Evolutionary conservation across 2,329 filamentous ascomycete species (phyloP).

Genomic region (Macroventuria anomochaeta): DNA sequence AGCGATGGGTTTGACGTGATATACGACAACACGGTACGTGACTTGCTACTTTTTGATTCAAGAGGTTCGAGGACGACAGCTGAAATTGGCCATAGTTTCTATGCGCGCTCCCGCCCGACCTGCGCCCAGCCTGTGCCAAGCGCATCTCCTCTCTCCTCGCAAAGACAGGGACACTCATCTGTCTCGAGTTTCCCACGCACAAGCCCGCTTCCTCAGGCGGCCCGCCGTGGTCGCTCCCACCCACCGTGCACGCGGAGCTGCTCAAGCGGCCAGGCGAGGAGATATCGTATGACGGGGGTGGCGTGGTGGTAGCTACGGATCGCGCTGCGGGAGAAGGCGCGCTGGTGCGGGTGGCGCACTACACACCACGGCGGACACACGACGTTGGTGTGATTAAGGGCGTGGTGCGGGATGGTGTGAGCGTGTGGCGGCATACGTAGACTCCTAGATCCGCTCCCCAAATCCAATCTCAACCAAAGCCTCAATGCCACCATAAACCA

Average conservation of each 20-base stretch:
- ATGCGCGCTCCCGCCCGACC: conserved; percentile 62
- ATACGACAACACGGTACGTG: conserved; percentile 67
- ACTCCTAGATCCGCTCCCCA: background rate
- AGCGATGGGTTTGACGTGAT: conserved; percentile 66
- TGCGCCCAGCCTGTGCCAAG: conserved; percentile 65
- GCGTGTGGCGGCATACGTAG: conserved; percentile 54
- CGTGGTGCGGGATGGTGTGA: conserved; percentile 58
- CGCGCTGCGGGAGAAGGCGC: conserved; percentile 50
- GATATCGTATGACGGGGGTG: conserved; percentile 65
- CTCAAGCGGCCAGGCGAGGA: conserved; percentile 72
- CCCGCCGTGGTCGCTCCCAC: conserved; percentile 74
- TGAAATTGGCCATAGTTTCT: conserved; percentile 58
- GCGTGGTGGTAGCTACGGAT: conserved; percentile 57
- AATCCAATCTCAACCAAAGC: background rate
- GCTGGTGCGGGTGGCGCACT: conserved; percentile 59
- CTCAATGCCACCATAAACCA: background rate
- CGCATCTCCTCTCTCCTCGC: conserved; percentile 62
- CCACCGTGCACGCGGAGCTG: conserved; percentile 74
- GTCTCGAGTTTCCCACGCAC: conserved; percentile 78
- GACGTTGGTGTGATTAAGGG: conserved; percentile 54
- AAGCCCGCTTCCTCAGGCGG: conserved; percentile 71
- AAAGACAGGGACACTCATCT: conserved; percentile 61
- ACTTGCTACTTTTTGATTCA: background rate
- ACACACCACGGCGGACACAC: conserved; percentile 64
- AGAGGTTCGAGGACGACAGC: background rate